Evolutionary conservation across 1,284 basidiomycete species (phyloP), one percentile per base, ranked within the genome.

Genomic region (Papiliotrema laurentii): DNA sequence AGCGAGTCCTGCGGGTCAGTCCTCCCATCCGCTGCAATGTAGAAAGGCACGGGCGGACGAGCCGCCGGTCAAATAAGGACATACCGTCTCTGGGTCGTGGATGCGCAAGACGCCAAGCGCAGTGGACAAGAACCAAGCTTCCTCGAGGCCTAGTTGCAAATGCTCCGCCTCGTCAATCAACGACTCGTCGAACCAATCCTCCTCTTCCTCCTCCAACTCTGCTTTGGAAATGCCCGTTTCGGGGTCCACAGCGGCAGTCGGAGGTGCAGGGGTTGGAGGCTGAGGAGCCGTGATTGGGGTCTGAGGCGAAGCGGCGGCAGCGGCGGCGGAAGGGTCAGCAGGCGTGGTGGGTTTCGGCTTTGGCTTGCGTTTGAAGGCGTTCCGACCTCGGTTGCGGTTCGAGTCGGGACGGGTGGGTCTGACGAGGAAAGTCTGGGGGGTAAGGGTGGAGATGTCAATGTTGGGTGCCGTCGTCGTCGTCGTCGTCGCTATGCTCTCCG

Each of bases 51-150:
- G 11, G 64, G 84, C 84, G 61, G 84, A 85, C 1, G 78, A 69
- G 4, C 66, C 18, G 13, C 2, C 5, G 41, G 49, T 36, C 24
- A 18, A 14, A 39, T 45, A 14, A 30, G 26, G 47, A 40, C 28
- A 38, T 10, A 61, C 78, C 51, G 81, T 82, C 22, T 76, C 68
- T 11, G 84, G 76, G 65, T 86, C 79, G 4, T 81, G 64, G 7
- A 97, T 76, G n/a, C 82, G 83, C 34, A 97, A 77, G 59, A 90
- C 93, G 52, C 89, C 88, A 3, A 97, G 71, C 58, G 80, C 86
- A 80, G 89, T 87, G 0, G 83, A 68, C 36, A 98, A 78, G 74
- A 97, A 98, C 71, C 94, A 94, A 0, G 93, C 87, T 70, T 98
- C 96, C 64, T 85, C 84, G 1, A 91, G 79, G 1, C 89, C 89